Evolutionary conservation across 805 yeast species (phyloP), one percentile per base, ranked within the genome.

Genomic region (Clavispora santaluciae): DNA sequence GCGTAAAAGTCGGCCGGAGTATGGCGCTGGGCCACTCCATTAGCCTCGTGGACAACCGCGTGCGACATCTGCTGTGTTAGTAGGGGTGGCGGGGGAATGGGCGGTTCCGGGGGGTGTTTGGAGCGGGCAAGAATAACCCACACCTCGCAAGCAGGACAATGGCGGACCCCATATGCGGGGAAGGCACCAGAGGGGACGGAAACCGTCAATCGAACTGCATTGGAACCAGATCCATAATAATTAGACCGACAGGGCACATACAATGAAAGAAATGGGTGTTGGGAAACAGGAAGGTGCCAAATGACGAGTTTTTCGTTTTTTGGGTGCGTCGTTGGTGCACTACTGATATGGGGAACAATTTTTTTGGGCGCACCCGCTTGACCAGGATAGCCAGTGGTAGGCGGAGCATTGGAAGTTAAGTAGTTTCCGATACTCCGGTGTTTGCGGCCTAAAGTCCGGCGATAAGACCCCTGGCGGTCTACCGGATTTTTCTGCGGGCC

Each of bases 31-130:
- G 51, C 54, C 44, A 74, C 65, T 40, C 68, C 62, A 60, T 79
- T 78, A 50, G 83, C 83, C 63, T 79, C 84, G 55, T 78, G 83
- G 40, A 78, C 84, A 40, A 76, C 75, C 37, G 64, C 40, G 54
- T 76, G 80, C 51, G 49, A 39, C 65, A 61, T 62, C 33, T 35
- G 38, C 33, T 25, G 28, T 7, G 39, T 45, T 44, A 44, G 48
- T 42, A 40, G 7, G 22, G 26, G 20, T n/a, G n/a, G n/a, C n/a
- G n/a, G n/a, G n/a, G n/a, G 12, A 23, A n/a, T n/a, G n/a, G n/a
- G n/a, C n/a, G n/a, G n/a, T n/a, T n/a, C n/a, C n/a, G n/a, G n/a
- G n/a, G n/a, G n/a, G n/a, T n/a, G n/a, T n/a, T n/a, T n/a, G n/a
- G n/a, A n/a, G n/a, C n/a, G n/a, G n/a, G n/a, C n/a, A n/a, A n/a